Evolutionary conservation across 2,329 filamentous ascomycete species (phyloP).

Genomic region (Seiridium cupressi): DNA sequence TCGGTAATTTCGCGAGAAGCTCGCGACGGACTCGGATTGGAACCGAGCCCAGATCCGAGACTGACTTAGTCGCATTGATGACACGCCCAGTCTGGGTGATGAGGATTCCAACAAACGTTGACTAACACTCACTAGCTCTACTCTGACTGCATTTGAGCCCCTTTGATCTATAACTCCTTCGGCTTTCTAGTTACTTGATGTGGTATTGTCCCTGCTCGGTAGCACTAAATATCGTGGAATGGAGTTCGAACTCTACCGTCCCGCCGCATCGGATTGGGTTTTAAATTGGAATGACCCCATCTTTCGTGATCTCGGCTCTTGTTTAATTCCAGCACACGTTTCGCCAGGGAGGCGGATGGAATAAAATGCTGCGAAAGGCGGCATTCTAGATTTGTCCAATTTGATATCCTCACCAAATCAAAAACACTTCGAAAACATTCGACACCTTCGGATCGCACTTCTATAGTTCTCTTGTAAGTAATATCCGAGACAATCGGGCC

Average conservation of each 20-base stretch:
- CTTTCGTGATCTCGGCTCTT: neutral
- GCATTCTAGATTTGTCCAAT: neutral
- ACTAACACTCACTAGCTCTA: neutral
- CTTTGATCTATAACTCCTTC: no score
- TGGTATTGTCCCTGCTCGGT: neutral
- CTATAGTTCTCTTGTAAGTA: neutral
- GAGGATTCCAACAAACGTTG: neutral
- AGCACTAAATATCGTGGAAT: neutral
- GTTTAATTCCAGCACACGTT: neutral
- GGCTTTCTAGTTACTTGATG: no score
- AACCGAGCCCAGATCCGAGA: neutral
- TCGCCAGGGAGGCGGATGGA: neutral
- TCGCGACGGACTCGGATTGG: constrained; percentile 12
- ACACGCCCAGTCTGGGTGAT: neutral
- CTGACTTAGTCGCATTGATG: neutral
- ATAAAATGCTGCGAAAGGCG: neutral
- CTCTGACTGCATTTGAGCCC: neutral
- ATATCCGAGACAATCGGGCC: neutral
- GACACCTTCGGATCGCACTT: neutral
- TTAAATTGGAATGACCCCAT: neutral
- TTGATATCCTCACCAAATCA: neutral
- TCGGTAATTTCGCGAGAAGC: constrained; percentile 7
- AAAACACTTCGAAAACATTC: neutral
- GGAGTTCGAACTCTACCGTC: neutral
- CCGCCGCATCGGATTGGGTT: neutral